Conservation (phyloP, 768 basidiomycete genomes). For the Russula brevipes region DNA sequence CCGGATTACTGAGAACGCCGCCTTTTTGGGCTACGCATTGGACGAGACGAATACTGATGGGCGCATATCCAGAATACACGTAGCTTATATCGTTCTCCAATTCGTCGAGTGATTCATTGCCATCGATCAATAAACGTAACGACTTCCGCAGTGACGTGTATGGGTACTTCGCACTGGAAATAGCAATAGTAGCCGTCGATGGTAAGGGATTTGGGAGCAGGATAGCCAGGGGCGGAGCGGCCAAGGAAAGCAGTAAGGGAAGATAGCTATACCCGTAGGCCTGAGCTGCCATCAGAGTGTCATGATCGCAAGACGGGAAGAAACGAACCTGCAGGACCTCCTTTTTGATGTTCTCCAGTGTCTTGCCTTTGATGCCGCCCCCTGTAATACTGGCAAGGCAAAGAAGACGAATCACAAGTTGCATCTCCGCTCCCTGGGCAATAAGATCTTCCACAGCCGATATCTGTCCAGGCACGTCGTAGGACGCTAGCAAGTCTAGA, state of each 20-base stretch:
- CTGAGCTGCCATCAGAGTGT: constrained; percentile 38
- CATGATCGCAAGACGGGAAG: background rate
- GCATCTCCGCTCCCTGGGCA: constrained; percentile 79
- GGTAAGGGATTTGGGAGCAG: constrained; percentile 67
- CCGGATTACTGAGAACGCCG: constrained; percentile 76
- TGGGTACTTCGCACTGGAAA: constrained; percentile 55
- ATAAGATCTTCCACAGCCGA: constrained; percentile 88
- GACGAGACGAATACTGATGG: constrained; percentile 83
- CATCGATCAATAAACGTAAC: constrained; percentile 88
- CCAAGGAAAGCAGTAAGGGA: constrained; percentile 60
- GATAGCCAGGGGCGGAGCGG: constrained; percentile 60
- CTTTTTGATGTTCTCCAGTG: constrained; percentile 81
- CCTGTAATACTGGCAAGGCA: constrained; percentile 81
- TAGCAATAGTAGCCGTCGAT: constrained; percentile 38
- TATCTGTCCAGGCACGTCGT: constrained; percentile 76
- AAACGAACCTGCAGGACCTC: constrained; percentile 75
- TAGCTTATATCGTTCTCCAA: constrained; percentile 93
- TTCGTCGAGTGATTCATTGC: constrained; percentile 70
- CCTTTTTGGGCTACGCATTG: constrained; percentile 93
- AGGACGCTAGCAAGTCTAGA: constrained; percentile 89
- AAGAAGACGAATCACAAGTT: constrained; percentile 69
- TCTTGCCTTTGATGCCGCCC: constrained; percentile 84
- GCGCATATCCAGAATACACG: constrained; percentile 96
- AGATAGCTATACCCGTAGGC: constrained; percentile 72
- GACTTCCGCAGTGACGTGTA: constrained; percentile 73